These are phyloP conservation scores for Ceratocystis destructans DNA, from an alignment of 2,329 filamentous ascomycete genomes.

Conservation along the genomic window DNA sequence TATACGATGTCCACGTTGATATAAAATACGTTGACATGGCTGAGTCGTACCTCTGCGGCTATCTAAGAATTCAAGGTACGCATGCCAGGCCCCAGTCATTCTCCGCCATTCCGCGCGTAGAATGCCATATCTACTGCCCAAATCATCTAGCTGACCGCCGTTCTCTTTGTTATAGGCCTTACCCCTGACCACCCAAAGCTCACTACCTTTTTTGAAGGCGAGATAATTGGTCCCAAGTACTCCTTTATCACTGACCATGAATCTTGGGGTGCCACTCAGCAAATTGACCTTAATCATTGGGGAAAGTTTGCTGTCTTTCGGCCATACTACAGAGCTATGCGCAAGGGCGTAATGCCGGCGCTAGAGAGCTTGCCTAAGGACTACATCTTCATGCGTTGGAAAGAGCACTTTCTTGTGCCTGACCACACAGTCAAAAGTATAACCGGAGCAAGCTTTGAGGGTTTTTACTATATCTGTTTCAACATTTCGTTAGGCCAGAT, in stretches of 20 bases:
- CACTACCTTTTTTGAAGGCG: slow-evolving; percentile 95
- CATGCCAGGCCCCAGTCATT: slow-evolving; percentile 16
- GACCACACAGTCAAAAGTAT: slow-evolving; percentile 88
- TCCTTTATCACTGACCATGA: slow-evolving; percentile 83
- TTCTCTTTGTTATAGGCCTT: slow-evolving; percentile 44
- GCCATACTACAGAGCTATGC: slow-evolving; percentile 49
- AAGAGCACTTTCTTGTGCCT: slow-evolving; percentile 92
- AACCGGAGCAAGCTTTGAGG: slow-evolving; percentile 88
- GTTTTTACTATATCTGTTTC: slow-evolving; percentile 98
- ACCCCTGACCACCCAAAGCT: slow-evolving; percentile 95
- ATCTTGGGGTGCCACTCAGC: slow-evolving; percentile 82
- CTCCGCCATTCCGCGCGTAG: slow-evolving; percentile 9
- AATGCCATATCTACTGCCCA: background rate
- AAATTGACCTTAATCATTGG: slow-evolving; percentile 90
- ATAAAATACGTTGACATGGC: slow-evolving; percentile 92
- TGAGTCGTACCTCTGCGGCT: slow-evolving; percentile 89
- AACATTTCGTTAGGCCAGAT: slow-evolving; percentile 79
- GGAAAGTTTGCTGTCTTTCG: slow-evolving; percentile 76
- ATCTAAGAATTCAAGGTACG: slow-evolving; percentile 84
- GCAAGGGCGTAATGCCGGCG: slow-evolving; percentile 42
- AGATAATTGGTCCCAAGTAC: slow-evolving; percentile 92
- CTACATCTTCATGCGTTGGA: slow-evolving; percentile 98
- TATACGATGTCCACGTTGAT: slow-evolving; percentile 92
- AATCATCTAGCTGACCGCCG: slow-evolving; percentile 1
- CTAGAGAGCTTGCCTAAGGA: slow-evolving; percentile 66